Conservation (phyloP, 345 rosid genomes). For the Adansonia digitata region DNA sequence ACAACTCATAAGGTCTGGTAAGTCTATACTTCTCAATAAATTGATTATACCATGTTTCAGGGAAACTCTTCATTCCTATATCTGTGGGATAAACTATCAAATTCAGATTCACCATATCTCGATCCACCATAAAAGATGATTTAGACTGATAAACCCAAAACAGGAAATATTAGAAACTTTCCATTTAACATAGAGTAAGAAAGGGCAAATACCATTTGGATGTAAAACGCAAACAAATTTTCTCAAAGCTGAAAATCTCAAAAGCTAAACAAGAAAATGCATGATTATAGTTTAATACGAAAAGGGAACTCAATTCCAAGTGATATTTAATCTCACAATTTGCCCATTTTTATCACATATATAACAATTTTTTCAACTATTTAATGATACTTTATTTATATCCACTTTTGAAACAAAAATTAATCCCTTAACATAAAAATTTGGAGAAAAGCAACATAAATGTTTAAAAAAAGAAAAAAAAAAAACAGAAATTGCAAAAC, state of each 20-base stretch:
- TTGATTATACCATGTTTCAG: conserved; percentile 80
- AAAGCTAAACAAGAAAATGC: no score
- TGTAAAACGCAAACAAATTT: background rate
- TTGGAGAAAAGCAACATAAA: no score
- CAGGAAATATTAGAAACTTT: background rate
- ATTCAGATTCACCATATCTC: conserved; percentile 53
- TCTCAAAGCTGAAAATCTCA: background rate
- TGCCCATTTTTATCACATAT: no score
- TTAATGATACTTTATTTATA: background rate
- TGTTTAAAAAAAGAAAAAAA: conserved; percentile 40
- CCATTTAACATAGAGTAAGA: background rate
- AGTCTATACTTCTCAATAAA: conserved; percentile 59
- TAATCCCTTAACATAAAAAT: background rate
- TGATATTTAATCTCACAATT: no score
- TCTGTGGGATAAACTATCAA: conserved; percentile 50
- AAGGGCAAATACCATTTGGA: background rate
- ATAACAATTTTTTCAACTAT: no score
- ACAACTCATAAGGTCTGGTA: conserved; percentile 46
- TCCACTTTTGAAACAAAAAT: background rate
- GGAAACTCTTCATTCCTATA: conserved; percentile 76
- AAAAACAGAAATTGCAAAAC: conserved; percentile 26
- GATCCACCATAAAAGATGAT: conserved; percentile 36
- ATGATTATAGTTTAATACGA: no score
- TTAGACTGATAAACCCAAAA: conserved; percentile 34
- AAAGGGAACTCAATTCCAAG: no score